A percentile compares a stretch with the other conserved stretches of the same genome.
Evolutionary conservation across 2,329 filamentous ascomycete species (phyloP).

Genomic region (Hirsutella thompsonii): DNA sequence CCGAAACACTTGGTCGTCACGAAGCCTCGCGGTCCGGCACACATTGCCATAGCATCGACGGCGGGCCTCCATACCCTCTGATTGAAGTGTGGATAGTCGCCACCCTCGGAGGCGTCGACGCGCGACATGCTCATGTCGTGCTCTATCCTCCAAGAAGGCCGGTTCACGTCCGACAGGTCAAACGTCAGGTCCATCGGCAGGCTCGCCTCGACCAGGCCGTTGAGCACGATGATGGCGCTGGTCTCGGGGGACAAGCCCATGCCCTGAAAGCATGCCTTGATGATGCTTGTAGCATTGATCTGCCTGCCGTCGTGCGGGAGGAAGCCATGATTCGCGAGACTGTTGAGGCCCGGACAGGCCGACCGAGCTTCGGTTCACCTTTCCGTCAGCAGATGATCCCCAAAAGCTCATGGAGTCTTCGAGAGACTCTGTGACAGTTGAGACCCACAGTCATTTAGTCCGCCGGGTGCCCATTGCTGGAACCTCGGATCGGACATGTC

Average conservation of each 20-base stretch:
- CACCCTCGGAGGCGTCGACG: neutral
- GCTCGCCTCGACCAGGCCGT: neutral
- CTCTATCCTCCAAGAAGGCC: neutral
- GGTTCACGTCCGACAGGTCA: neutral
- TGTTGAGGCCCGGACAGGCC: neutral
- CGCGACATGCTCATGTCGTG: neutral
- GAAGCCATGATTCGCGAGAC: slow-evolving; percentile 1
- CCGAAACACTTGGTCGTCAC: neutral
- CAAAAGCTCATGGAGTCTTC: too few species aligned
- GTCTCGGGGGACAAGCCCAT: neutral
- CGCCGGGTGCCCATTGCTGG: neutral
- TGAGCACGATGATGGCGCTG: neutral
- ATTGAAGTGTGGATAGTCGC: neutral
- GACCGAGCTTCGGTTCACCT: neutral
- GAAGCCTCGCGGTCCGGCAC: neutral
- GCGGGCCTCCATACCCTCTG: neutral
- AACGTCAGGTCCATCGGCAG: neutral
- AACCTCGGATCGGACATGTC: neutral
- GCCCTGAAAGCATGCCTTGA: neutral
- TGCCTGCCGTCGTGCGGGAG: neutral
- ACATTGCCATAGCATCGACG: neutral
- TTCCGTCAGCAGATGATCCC: too few species aligned
- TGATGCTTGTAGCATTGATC: neutral
- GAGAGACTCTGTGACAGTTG: too few species aligned
- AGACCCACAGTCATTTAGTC: neutral